Percentiles rank a stretch among this genome's conserved stretches.
These are phyloP conservation scores for Phytophthora melonis DNA, from an alignment of 352 stramenopile species.

Conservation along the genomic window DNA sequence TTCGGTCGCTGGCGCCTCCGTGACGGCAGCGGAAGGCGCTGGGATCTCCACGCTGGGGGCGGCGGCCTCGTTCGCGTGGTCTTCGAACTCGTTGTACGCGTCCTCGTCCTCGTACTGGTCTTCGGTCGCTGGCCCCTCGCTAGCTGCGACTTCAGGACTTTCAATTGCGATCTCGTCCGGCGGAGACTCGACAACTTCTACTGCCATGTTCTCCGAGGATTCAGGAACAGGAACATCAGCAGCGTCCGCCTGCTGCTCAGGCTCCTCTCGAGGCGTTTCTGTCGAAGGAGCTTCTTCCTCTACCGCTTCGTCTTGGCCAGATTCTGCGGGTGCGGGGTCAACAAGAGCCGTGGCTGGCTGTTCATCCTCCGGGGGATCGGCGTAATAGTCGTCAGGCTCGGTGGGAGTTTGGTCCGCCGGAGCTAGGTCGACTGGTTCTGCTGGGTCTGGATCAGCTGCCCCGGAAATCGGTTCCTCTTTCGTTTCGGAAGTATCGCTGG, in stretches of 20 bases:
- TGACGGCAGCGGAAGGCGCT: not conserved
- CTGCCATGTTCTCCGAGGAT: conserved; percentile 3
- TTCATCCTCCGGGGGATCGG: conserved; percentile 14
- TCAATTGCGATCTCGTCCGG: not conserved
- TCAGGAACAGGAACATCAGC: not conserved
- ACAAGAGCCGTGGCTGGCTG: not conserved
- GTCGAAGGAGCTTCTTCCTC: not conserved
- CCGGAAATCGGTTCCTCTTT: not conserved
- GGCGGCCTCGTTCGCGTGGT: conserved; percentile 32
- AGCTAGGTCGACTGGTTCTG: conserved; percentile 6
- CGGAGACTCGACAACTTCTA: conserved; percentile 1
- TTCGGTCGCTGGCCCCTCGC: conserved; percentile 25
- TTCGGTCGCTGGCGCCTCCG: conserved; percentile 24
- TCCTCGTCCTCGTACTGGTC: conserved; percentile 49
- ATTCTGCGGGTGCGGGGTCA: not conserved
- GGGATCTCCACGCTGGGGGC: conserved; percentile 1
- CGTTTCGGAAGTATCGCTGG: conserved; percentile 5
- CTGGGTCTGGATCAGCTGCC: conserved; percentile 4
- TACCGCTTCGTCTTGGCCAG: not conserved
- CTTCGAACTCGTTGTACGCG: conserved; percentile 62
- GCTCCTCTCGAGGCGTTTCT: not conserved
- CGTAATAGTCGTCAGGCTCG: conserved; percentile 17
- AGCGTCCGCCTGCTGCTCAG: not conserved
- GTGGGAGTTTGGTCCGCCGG: not conserved
- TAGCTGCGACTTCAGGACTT: not conserved